A percentile compares a stretch with the other conserved stretches of the same genome.
Conservation (phyloP, 2,329 filamentous ascomycete genomes). For the Botrytis byssoidea region DNA sequence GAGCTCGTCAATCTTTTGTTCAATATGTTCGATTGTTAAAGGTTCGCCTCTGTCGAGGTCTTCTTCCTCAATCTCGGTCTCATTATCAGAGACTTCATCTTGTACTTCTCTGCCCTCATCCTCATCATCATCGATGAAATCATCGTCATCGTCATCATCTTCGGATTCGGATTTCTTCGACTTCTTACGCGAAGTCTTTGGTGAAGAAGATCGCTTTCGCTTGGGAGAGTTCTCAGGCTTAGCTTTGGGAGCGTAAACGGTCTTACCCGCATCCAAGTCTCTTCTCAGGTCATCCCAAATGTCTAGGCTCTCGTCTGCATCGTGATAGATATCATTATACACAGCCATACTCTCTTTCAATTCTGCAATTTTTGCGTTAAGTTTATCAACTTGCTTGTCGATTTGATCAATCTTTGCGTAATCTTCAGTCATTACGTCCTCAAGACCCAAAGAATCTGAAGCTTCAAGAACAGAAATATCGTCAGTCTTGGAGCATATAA, state of each 20-base stretch:
- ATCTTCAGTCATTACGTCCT: conserved; percentile 41
- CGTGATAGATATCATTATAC: conserved; percentile 39
- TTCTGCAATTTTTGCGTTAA: conserved; percentile 31
- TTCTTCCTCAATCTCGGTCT: conserved; percentile 18
- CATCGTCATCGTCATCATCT: conserved; percentile 25
- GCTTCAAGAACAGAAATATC: conserved; percentile 50
- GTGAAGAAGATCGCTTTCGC: conserved; percentile 41
- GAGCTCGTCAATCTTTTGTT: conserved; percentile 45
- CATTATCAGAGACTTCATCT: conserved; percentile 31
- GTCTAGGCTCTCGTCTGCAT: conserved; percentile 46
- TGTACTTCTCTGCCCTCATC: conserved; percentile 34
- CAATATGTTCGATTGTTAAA: conserved; percentile 44
- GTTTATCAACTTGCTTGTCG: conserved; percentile 20
- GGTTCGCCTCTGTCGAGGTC: conserved; percentile 34
- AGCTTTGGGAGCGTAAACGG: conserved; percentile 41
- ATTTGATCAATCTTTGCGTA: conserved; percentile 36
- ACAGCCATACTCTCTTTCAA: conserved; percentile 40
- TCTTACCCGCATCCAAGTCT: conserved; percentile 43
- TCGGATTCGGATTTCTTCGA: conserved; percentile 18
- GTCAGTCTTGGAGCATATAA: conserved; percentile 64
- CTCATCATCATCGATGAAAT: conserved; percentile 25
- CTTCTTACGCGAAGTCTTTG: conserved; percentile 31
- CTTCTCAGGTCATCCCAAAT: conserved; percentile 45
- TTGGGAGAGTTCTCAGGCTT: conserved; percentile 40
- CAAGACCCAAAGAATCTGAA: conserved; percentile 41